Conservation (phyloP, 106 monocot species). For the Phalaenopsis aphrodite region DNA sequence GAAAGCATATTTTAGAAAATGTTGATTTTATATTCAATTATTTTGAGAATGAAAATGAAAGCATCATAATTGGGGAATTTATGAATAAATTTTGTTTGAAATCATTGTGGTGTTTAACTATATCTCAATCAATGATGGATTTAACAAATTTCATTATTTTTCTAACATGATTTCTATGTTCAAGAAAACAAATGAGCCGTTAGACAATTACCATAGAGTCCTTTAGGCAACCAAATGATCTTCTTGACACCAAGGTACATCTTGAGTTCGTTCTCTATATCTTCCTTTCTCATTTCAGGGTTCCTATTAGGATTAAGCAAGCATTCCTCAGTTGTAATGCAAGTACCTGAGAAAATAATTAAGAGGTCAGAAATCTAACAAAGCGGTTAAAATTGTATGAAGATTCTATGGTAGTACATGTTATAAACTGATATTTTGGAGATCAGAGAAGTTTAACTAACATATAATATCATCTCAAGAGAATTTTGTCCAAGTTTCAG, state of each 20-base stretch:
- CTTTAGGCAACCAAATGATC: constrained; percentile 90
- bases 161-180: background rate
- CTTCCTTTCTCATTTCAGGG: constrained; percentile 78
- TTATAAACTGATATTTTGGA: background rate
- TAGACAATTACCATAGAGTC: constrained; percentile 66
- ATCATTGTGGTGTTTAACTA: background rate
- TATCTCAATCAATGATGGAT: background rate
- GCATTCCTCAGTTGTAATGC: constrained; percentile 95
- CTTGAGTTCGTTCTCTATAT: constrained; percentile 81
- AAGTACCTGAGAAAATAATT: constrained; percentile 53
- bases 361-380: constrained; percentile 1
- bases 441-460: background rate
- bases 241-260: constrained; percentile 75
- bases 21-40: background rate
- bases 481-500: background rate
- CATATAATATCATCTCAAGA: background rate
- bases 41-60: background rate
- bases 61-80: background rate
- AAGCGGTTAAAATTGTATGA: background rate
- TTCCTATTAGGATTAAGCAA: constrained; percentile 87
- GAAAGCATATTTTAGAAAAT: background rate
- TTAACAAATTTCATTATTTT: background rate
- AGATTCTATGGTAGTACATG: background rate
- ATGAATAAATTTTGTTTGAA: background rate
- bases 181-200: background rate